Percentiles rank a stretch among this genome's conserved stretches.
Evolutionary conservation across 495 filamentous ascomycete genomes (phyloP).

Genomic region (Penicillium ochrochloron): DNA sequence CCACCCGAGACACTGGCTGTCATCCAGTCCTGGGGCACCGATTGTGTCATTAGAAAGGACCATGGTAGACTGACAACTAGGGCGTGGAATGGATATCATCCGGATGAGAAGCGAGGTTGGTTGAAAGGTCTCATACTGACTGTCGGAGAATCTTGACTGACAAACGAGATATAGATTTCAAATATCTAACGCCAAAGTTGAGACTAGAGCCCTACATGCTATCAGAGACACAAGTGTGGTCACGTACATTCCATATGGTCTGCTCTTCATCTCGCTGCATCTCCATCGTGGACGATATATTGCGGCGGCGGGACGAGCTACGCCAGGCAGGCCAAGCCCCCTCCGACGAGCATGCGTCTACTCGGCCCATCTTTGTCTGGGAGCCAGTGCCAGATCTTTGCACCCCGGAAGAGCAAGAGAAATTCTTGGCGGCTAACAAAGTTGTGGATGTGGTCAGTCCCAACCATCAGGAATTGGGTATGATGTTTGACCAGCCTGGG

Average conservation of each 20-base stretch:
- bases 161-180: slow-evolving; percentile 65
- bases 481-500: slow-evolving; percentile 70
- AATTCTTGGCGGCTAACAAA: slow-evolving; percentile 70
- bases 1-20: slow-evolving; percentile 63
- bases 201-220: slow-evolving; percentile 69
- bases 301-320: slow-evolving; percentile 50
- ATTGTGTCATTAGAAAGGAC: slow-evolving; percentile 67
- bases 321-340: slow-evolving; percentile 32
- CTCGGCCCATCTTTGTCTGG: slow-evolving; percentile 82
- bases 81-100: slow-evolving; percentile 86
- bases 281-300: slow-evolving; percentile 66
- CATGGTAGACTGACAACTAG: slow-evolving; percentile 76
- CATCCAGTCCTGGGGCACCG: slow-evolving; percentile 75
- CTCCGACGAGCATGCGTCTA: slow-evolving; percentile 26
- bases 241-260: slow-evolving; percentile 84
- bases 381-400: slow-evolving; percentile 93
- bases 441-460: slow-evolving; percentile 85
- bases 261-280: slow-evolving; percentile 81
- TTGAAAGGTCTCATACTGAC: slow-evolving; percentile 2
- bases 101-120: slow-evolving; percentile 59
- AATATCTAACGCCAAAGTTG: slow-evolving; percentile 84
- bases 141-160: slow-evolving; percentile 26
- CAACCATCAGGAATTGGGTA: slow-evolving; percentile 83
- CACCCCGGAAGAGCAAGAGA: slow-evolving; percentile 71
- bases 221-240: slow-evolving; percentile 60